Evolutionary conservation across 2,329 filamentous ascomycete genomes (phyloP), one percentile per base, ranked within the genome.

Genomic region (Phaeosphaeriaceae sp.): DNA sequence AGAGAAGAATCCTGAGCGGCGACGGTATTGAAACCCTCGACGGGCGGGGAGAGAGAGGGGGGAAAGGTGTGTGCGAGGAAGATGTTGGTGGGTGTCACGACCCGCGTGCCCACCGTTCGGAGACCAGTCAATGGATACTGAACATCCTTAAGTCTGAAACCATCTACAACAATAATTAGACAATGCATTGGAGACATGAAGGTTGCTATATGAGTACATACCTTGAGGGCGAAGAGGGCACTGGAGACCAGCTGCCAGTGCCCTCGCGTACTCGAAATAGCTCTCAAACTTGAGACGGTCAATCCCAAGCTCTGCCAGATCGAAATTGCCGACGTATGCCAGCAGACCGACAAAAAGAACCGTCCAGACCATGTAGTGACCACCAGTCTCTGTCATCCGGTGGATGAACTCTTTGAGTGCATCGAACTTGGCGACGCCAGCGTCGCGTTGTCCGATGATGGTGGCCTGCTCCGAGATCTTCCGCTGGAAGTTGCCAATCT

Each of bases 151-250:
- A 50, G 30, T 17, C 48, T 29, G 2, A 50, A 33, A 8, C 42
- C 42, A 28, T 29, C 48, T 46, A n/a, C 12, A 9, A 32, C 13
- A 23, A 7, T 4, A 26, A 36, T 42, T 38, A 12, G 11, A 32
- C 30, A 18, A 16, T 36, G 30, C 16, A 26, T 20, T 32, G 7
- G 20, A 21, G 30, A 8, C n/a, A 36, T 13, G 6, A 17, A 12
- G 20, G 35, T 29, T 16, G 6, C 12, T 28, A 11, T 9, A 21
- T 39, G 16, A 50, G 4, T 23, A 30, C 42, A 23, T 41, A 45
- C 36, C 42, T 41, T 36, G 35, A 41, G 42, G 47, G 18, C 45
- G 21, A 4, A 50, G 32, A 36, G 47, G 42, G 38, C 30, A 45
- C 2, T 20, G 42, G 20, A 40, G 36, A 12, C 41, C 36, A 21